Evolutionary conservation across 345 rosid genomes (phyloP).

Genomic region (Moringa oleifera): DNA sequence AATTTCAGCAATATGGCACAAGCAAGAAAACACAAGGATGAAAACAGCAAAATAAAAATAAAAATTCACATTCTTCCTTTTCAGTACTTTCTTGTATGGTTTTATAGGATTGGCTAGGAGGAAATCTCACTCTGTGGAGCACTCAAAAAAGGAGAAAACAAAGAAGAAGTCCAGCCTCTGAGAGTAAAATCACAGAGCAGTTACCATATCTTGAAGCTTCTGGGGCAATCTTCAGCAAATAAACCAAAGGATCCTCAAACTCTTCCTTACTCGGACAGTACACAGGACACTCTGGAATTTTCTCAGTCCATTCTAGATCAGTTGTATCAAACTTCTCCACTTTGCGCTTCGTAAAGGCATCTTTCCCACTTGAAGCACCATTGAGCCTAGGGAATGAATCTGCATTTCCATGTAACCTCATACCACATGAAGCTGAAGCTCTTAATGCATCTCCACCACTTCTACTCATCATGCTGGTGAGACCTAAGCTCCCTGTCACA

Average conservation of each 20-base stretch:
- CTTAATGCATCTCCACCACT: conserved; percentile 87
- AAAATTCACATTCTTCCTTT: too few relatives aligned
- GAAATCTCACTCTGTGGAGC: not conserved
- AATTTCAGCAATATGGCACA: not conserved
- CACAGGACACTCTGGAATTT: conserved; percentile 91
- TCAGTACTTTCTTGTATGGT: not conserved
- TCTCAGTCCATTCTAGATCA: conserved; percentile 86
- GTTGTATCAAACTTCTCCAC: conserved; percentile 67
- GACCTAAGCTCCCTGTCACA: conserved; percentile 32
- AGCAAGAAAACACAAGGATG: not conserved
- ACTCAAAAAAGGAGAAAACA: not conserved
- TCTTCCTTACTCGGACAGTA: conserved; percentile 89
- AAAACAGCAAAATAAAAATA: too few relatives aligned
- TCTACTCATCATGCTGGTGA: conserved; percentile 49
- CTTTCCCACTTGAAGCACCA: conserved; percentile 37
- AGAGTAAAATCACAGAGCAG: not conserved
- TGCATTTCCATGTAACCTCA: conserved; percentile 49
- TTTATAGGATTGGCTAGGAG: not conserved
- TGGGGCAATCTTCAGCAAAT: conserved; percentile 84
- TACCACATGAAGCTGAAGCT: conserved; percentile 74
- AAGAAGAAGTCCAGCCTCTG: not conserved
- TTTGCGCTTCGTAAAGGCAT: conserved; percentile 48
- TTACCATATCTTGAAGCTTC: conserved; percentile 96
- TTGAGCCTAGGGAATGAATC: conserved; percentile 31
- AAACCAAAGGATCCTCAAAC: conserved; percentile 93